Evolutionary conservation across 2,329 filamentous ascomycete species (phyloP).

Genomic region (Sarocladium strictum): DNA sequence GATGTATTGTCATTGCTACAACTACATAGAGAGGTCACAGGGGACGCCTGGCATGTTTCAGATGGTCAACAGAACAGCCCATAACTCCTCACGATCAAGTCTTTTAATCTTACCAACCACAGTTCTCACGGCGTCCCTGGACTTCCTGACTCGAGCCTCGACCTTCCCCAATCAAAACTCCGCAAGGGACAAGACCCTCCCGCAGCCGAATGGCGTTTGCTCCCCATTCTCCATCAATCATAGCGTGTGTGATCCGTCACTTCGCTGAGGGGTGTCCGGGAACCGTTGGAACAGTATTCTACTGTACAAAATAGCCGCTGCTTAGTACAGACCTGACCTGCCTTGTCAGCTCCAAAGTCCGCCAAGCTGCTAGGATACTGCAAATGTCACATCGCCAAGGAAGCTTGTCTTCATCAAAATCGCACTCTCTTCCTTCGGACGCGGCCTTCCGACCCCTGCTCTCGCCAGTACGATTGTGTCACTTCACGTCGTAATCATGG

Average conservation of each 20-base stretch:
- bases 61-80: no score
- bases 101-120: no score
- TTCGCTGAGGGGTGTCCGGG: not conserved
- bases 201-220: no score
- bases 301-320: not conserved
- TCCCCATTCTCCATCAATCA: not conserved
- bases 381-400: not conserved
- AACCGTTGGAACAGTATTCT: not conserved
- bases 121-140: no score
- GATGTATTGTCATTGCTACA: no score
- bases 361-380: slow-evolving; percentile 3
- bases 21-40: no score
- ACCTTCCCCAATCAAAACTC: not conserved
- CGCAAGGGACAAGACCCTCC: no score
- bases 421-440: not conserved
- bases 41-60: no score
- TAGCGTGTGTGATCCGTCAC: not conserved
- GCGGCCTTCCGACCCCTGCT: not conserved
- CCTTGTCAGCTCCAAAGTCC: not conserved
- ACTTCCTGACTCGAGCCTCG: no score
- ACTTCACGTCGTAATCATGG: not conserved
- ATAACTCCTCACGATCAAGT: no score
- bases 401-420: not conserved
- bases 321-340: not conserved
- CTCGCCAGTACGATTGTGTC: not conserved